Base-by-base conservation (phyloP, 139 green algal species). In the Yamagishiella unicocca region DNA sequence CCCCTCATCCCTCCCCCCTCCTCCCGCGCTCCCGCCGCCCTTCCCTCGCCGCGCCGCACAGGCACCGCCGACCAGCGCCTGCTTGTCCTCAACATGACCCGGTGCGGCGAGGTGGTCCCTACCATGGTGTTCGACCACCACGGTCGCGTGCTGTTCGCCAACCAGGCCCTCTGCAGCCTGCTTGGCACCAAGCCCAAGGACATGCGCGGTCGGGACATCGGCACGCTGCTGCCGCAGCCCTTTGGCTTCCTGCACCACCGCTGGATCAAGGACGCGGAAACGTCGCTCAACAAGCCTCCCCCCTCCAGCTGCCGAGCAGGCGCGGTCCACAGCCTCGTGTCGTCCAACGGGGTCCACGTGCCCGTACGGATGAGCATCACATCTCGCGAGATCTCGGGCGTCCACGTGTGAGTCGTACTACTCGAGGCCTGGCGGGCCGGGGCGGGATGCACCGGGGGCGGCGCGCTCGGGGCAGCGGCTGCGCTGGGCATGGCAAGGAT, bases 61-160 rank as follows among this genome's bases (percentile, higher is more conserved):
- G 90, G 90, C 45, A 91, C 84, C 37, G 72, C 84, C 24, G 64
- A 64, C 54, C 90, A 93, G 90, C 83, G 90, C 3, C 33, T 93
- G 37, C 73, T 93, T 66, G 80, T 93, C 50, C 73, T 83, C 43
- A 19, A 38, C 27, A 91, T 93, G 90, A 55, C n/a, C 31, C 87
- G 78, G 4, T 31, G 62, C 2, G 78, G 70, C 12, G 82, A 89
- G 24, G 55, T 64, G 0, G 5, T 25, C 0, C 40, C 70, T 37
- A 91, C 89, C 77, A 78, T 84, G 53, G 84, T 89, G 2, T 82
- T 89, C 83, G 90, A 93, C 87, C 70, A 88, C 42, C 85, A 91
- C 64, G 87, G 84, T 50, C 54, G 58, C 22, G 53, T 86, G 21
- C n/a, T 90, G 33, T 93, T 89, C 66, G 80, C 75, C 62, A 93